Evolutionary conservation across 768 basidiomycete species (phyloP), one percentile per base, ranked within the genome.

Genomic region (Boletus vermiculosoides): DNA sequence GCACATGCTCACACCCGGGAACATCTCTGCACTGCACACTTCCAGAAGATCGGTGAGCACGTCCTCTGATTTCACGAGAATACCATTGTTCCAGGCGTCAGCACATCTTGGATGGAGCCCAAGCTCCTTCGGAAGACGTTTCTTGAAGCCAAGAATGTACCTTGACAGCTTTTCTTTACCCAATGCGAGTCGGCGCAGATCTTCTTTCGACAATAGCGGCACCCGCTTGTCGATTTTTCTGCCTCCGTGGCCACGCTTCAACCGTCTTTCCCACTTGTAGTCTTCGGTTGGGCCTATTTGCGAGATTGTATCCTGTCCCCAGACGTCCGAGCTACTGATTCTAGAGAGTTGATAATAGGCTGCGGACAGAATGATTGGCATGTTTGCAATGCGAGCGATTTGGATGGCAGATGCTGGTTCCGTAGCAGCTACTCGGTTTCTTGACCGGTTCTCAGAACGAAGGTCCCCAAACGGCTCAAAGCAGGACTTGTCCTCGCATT

Each of bases 291-390:
- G 34, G 12, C 34, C 36, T 2, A 7, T 5, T 22, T 47, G 34
- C 9, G 36, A 47, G 2, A 54, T 20, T 20, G 28, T 22, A 7
- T 54, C 36, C 16, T 37, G 45, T 36, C 36, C 39, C 23, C 18
- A 20, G 18, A 2, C 42, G 10, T 45, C 34, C 28, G 28, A 39
- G 28, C n/a, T 47, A 9, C 28, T 28, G 22, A 46, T 23, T 16
- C 13, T 39, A 8, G 50, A 52, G n/a, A 56, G 55, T 20, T 53
- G 50, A 4, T 56, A 56, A 56, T 56, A 56, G 7, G 55, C 55
- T 22, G 30, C 22, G 22, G 50, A 20, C 4, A 52, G 22, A 13
- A 56, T 25, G 11, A 12, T 25, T 9, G 44, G 55, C 11, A 53
- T 15, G 45, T 53, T 56, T 11, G 55, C 55, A 20, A 56, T 53